Percentiles rank a stretch among this genome's conserved stretches.
phyloP scores from a whole-genome alignment of 1,284 basidiomycete species.

The Stygiomarasmius scandens region DNA sequence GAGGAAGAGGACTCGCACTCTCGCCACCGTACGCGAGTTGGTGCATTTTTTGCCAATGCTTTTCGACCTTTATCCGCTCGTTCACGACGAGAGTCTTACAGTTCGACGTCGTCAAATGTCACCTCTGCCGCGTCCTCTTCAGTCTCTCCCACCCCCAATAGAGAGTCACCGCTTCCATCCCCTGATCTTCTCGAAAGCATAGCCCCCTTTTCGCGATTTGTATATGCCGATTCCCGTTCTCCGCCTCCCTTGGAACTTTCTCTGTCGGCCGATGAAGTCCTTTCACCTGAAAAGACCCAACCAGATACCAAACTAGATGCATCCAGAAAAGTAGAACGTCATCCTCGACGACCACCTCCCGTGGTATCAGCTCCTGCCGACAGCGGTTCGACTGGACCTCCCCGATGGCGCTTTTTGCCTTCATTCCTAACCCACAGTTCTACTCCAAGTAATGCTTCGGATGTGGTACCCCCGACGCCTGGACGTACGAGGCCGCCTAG shows the following conservation, averaged over 20 bases:
- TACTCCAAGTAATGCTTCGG: constrained; percentile 28
- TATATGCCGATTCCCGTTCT: constrained; percentile 20
- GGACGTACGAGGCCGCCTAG: constrained; percentile 23
- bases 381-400: neutral
- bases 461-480: constrained; percentile 27
- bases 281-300: constrained; percentile 10
- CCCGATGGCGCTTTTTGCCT: constrained; percentile 61
- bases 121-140: constrained; percentile 19
- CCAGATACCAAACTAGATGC: constrained; percentile 1
- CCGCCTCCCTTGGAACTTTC: constrained; percentile 12
- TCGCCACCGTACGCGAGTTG: constrained; percentile 48
- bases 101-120: constrained; percentile 33
- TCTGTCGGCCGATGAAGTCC: constrained; percentile 24
- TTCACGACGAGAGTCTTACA: constrained; percentile 42
- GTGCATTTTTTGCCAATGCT: constrained; percentile 56
- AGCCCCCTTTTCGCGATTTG: constrained; percentile 28
- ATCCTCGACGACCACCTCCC: neutral
- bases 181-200: constrained; percentile 21
- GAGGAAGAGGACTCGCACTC: constrained; percentile 38
- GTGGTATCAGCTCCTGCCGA: neutral
- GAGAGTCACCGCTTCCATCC: constrained; percentile 20
- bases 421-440: constrained; percentile 44
- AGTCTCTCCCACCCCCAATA: constrained; percentile 15
- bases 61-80: constrained; percentile 51
- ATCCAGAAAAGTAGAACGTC: neutral